Percentiles rank a stretch among this genome's conserved stretches.
These are phyloP conservation scores for Boeremia exigua DNA, from an alignment of 2,329 filamentous ascomycete species.

Conservation along the genomic window DNA sequence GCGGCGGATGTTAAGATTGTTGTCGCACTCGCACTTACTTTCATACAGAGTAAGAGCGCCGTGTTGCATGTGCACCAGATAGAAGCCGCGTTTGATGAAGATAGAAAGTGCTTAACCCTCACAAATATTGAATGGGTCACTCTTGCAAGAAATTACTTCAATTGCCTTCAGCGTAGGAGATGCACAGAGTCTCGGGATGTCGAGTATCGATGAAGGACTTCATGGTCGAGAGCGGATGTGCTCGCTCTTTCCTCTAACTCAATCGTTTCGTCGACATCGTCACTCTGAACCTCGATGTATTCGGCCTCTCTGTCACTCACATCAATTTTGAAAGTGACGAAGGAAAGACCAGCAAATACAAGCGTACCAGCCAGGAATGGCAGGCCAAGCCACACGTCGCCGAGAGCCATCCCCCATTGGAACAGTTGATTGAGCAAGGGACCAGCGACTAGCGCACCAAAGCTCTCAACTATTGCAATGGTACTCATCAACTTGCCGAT, in stretches of 20 bases:
- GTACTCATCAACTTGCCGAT: constrained; percentile 58
- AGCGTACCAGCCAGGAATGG: constrained; percentile 47
- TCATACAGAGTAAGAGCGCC: not conserved
- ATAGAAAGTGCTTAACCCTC: not conserved
- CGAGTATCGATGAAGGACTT: constrained; percentile 5
- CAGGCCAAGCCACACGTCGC: constrained; percentile 56
- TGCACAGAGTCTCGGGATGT: constrained; percentile 5
- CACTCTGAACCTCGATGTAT: constrained; percentile 27
- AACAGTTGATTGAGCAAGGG: constrained; percentile 55
- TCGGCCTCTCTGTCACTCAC: constrained; percentile 29
- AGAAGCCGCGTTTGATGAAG: not conserved
- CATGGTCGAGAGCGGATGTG: constrained; percentile 21
- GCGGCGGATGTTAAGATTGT: not conserved
- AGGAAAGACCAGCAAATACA: constrained; percentile 32
- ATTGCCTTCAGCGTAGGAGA: not conserved
- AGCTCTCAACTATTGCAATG: constrained; percentile 56
- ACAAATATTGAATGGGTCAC: too few species aligned
- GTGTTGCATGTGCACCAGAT: not conserved
- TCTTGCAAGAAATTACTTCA: too few species aligned
- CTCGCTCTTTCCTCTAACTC: constrained; percentile 16
- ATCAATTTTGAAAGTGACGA: constrained; percentile 38
- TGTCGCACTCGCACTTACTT: not conserved
- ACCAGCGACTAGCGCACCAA: constrained; percentile 57
- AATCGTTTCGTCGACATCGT: constrained; percentile 18
- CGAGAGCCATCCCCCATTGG: constrained; percentile 54